These are phyloP conservation scores for Prunus padus DNA, from an alignment of 306 rosid species.

Conservation along the genomic window DNA sequence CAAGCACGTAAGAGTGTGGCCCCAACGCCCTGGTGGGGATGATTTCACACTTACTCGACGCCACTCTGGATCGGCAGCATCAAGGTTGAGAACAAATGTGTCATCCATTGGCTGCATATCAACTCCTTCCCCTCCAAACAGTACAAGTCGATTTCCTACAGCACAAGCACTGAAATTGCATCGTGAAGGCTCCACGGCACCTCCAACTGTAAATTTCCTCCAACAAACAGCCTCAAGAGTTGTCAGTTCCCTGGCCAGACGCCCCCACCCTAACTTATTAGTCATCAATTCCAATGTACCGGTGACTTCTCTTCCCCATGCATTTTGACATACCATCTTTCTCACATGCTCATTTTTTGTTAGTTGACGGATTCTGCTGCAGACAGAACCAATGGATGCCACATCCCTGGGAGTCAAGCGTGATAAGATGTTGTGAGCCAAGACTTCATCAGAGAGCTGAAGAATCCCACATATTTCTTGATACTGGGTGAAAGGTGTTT, in stretches of 20 bases:
- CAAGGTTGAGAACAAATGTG: conserved; percentile 92
- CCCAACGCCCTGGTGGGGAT: conserved; percentile 99
- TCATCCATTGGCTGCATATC: conserved; percentile 99
- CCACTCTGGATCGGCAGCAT: conserved; percentile 87
- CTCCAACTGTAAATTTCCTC: conserved; percentile 85
- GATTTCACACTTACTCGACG: conserved; percentile 73
- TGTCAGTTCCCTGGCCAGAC: conserved; percentile 81
- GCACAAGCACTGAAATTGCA: conserved; percentile 99
- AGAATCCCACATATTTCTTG: conserved; percentile 84
- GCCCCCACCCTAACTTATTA: conserved; percentile 95
- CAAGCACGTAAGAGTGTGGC: conserved; percentile 88
- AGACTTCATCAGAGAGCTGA: conserved; percentile 93
- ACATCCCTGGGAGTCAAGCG: conserved; percentile 97
- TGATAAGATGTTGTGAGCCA: conserved; percentile 91
- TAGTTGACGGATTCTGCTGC: conserved; percentile 83
- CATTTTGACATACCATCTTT: conserved; percentile 98
- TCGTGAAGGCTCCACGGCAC: conserved; percentile 93
- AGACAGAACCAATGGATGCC: conserved; percentile 97
- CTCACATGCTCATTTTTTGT: conserved; percentile 90
- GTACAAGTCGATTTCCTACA: conserved; percentile 86
- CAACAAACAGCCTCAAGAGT: conserved; percentile 96
- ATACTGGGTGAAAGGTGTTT: conserved; percentile 40
- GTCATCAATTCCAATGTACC: conserved; percentile 90
- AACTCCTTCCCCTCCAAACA: conserved; percentile 98
- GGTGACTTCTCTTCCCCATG: conserved; percentile 97